Percentiles rank a stretch among this genome's conserved stretches.
phyloP scores from a whole-genome alignment of 2,329 filamentous ascomycete species.

The Verticillium nonalfalfae region DNA sequence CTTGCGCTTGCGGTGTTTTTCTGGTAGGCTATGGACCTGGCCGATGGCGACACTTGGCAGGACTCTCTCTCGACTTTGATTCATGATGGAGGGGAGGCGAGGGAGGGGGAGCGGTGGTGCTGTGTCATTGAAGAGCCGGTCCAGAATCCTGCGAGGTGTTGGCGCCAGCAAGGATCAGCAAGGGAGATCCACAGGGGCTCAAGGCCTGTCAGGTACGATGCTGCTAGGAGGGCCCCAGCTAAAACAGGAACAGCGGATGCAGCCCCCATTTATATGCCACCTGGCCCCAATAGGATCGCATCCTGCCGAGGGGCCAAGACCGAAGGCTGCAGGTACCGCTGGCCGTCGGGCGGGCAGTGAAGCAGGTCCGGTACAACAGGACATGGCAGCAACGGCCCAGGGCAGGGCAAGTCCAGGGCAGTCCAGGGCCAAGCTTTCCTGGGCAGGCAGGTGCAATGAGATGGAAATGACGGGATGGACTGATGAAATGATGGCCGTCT shows the following conservation, averaged over 20 bases:
- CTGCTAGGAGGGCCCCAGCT: background rate
- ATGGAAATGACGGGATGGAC: background rate
- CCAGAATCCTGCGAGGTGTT: background rate
- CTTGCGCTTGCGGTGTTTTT: background rate
- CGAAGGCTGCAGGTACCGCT: background rate
- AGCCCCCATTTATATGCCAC: background rate
- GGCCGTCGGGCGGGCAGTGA: background rate
- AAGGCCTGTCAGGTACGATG: background rate
- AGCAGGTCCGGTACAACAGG: background rate
- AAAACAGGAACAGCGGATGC: background rate
- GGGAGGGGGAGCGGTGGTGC: background rate
- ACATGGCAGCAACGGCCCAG: background rate
- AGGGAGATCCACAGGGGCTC: background rate
- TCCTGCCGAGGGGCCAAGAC: background rate
- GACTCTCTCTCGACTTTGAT: background rate
- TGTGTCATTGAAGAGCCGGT: background rate
- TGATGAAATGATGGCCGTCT: background rate
- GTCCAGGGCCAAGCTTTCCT: background rate
- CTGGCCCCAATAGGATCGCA: background rate
- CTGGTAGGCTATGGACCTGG: background rate
- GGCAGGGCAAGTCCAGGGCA: background rate
- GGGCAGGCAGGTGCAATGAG: background rate
- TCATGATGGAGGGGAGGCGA: background rate
- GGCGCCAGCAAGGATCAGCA: background rate
- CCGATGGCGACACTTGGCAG: background rate